Percentiles rank a stretch among this genome's conserved stretches.
These are phyloP conservation scores for Ochromonas danica DNA, from an alignment of 108 stramenopile genomes.

Conservation along the genomic window DNA sequence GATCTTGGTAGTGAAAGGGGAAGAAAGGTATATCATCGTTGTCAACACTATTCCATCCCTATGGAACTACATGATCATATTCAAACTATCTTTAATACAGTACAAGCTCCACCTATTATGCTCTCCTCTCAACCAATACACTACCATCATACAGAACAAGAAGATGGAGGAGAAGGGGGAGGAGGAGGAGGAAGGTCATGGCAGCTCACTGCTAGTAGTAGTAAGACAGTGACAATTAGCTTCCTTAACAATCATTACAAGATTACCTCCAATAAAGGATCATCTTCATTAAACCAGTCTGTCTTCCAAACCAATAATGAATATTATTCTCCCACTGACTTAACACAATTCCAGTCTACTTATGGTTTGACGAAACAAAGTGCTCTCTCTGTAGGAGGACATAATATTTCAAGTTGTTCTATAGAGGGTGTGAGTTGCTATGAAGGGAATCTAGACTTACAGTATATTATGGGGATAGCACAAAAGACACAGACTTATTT, in stretches of 20 bases:
- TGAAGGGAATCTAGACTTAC: constrained; percentile 31
- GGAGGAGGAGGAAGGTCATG: no score
- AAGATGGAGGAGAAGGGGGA: no score
- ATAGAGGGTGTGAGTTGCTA: background rate
- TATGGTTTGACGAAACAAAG: background rate
- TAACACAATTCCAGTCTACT: background rate
- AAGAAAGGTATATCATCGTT: background rate
- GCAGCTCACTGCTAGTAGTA: no score
- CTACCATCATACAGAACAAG: background rate
- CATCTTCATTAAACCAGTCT: background rate
- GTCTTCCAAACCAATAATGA: background rate
- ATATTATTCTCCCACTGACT: background rate
- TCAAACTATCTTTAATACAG: background rate
- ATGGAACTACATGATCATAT: background rate
- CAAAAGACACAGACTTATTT: background rate
- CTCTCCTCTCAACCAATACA: background rate
- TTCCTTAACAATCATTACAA: background rate
- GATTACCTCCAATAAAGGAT: background rate
- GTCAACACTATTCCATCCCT: background rate
- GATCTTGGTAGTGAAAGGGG: no score
- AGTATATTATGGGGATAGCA: constrained; percentile 7
- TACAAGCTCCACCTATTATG: background rate
- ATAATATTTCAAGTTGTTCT: background rate
- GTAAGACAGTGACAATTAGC: no score
- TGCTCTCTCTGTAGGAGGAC: background rate